These are phyloP conservation scores for Lyophyllum decastes DNA, from an alignment of 768 basidiomycete species.

Conservation along the genomic window DNA sequence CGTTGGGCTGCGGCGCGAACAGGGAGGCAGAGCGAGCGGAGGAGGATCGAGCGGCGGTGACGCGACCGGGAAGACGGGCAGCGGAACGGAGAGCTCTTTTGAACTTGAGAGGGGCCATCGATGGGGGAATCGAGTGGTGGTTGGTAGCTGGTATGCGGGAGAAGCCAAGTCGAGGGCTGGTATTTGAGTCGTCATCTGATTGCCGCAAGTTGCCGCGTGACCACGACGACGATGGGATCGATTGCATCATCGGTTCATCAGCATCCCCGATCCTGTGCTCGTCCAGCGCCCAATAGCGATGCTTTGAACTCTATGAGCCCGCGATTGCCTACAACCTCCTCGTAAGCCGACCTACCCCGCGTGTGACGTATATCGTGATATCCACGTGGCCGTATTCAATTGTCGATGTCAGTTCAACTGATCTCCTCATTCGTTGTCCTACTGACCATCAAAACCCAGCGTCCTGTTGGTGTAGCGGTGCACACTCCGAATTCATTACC, in stretches of 20 bases:
- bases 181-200: background rate
- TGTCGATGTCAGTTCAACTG: too few species aligned
- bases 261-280: background rate
- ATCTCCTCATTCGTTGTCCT: too few species aligned
- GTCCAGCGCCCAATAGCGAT: too few species aligned
- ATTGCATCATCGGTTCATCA: background rate
- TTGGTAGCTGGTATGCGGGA: background rate
- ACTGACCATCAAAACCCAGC: background rate
- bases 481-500: background rate
- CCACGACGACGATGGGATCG: background rate
- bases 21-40: background rate
- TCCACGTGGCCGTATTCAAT: too few species aligned
- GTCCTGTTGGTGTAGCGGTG: background rate
- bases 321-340: background rate
- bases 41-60: background rate
- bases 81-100: slow-evolving; percentile 2
- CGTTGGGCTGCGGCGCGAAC: slow-evolving; percentile 21
- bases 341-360: background rate
- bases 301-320: too few species aligned
- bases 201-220: background rate
- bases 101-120: slow-evolving; percentile 4
- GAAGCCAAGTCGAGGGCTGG: too few species aligned
- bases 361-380: background rate
- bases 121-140: background rate
- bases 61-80: slow-evolving; percentile 1